Evolutionary conservation across 805 yeast species (phyloP).

Genomic region (Gaillardinia entomophila): DNA sequence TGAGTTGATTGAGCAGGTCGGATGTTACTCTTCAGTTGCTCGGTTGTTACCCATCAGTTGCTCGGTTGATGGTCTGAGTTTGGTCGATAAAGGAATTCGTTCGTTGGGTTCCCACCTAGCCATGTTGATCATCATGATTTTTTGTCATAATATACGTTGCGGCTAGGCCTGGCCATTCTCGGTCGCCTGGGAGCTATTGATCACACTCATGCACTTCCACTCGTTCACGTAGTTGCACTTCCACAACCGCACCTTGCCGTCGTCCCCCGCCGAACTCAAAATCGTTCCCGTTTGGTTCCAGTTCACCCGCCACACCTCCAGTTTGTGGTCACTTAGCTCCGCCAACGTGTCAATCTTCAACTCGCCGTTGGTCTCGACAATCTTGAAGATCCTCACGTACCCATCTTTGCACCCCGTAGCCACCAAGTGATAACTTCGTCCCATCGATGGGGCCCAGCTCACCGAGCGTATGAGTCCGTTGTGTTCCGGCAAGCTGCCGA

Average conservation of each 20-base stretch:
- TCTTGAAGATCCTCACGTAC: constrained; percentile 75
- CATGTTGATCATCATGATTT: too few species aligned
- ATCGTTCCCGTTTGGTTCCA: constrained; percentile 96
- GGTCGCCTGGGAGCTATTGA: too few species aligned
- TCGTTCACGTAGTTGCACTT: constrained; percentile 79
- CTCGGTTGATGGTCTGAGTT: too few species aligned
- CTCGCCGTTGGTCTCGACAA: constrained; percentile 40
- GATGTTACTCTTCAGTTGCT: too few species aligned
- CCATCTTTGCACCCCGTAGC: constrained; percentile 98
- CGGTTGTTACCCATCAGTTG: too few species aligned
- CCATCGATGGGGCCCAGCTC: constrained; percentile 97
- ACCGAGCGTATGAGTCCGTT: constrained; percentile 81
- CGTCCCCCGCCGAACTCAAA: constrained; percentile 91
- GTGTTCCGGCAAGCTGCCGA: constrained; percentile 74
- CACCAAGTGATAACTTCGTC: constrained; percentile 76
- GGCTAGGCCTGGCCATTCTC: too few species aligned
- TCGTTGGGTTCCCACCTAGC: too few species aligned
- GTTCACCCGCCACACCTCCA: constrained; percentile 93
- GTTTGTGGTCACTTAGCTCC: constrained; percentile 68
- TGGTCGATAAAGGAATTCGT: too few species aligned
- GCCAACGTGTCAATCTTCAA: constrained; percentile 55
- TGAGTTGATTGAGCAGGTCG: too few species aligned
- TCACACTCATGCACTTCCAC: constrained; percentile 88
- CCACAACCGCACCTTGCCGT: constrained; percentile 89
- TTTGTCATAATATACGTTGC: too few species aligned